A percentile compares a stretch with the other conserved stretches of the same genome.
Conservation (phyloP, 2,329 filamentous ascomycete species). For the Trichophyton simii region DNA sequence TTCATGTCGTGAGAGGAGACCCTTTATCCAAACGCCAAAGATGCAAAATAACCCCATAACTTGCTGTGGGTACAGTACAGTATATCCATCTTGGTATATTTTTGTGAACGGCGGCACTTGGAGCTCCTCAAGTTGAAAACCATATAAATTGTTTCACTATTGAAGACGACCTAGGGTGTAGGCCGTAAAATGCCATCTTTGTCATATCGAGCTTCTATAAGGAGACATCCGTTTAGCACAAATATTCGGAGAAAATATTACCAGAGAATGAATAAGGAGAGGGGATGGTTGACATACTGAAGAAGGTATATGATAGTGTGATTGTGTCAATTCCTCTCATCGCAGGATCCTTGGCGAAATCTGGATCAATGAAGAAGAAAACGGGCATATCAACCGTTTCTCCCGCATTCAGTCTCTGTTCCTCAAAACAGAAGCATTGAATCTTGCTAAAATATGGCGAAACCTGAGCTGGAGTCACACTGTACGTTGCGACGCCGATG, state of each 20-base stretch:
- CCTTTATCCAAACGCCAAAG: background rate
- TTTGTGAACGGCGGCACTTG: background rate
- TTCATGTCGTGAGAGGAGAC: conserved; percentile 1
- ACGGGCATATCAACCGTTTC: conserved; percentile 99
- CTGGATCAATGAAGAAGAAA: conserved; percentile 97
- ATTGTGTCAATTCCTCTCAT: conserved; percentile 94
- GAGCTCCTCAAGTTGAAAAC: background rate
- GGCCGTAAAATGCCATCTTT: conserved; percentile 59
- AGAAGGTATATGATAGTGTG: conserved; percentile 94
- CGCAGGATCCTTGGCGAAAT: conserved; percentile 78
- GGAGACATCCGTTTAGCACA: background rate
- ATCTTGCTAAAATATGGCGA: conserved; percentile 99
- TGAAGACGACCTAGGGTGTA: conserved; percentile 26
- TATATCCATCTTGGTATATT: background rate
- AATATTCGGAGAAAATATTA: background rate
- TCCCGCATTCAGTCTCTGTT: conserved; percentile 82
- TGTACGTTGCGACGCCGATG: conserved; percentile 95
- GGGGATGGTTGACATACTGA: conserved; percentile 52
- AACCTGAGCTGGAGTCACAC: conserved; percentile 87
- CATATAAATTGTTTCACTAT: background rate
- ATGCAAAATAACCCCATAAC: background rate
- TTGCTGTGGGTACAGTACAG: background rate
- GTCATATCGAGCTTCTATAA: conserved; percentile 67
- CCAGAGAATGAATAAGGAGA: background rate
- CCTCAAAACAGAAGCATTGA: conserved; percentile 98